Evolutionary conservation across 805 yeast genomes (phyloP).

Genomic region (Candida nanaspora): DNA sequence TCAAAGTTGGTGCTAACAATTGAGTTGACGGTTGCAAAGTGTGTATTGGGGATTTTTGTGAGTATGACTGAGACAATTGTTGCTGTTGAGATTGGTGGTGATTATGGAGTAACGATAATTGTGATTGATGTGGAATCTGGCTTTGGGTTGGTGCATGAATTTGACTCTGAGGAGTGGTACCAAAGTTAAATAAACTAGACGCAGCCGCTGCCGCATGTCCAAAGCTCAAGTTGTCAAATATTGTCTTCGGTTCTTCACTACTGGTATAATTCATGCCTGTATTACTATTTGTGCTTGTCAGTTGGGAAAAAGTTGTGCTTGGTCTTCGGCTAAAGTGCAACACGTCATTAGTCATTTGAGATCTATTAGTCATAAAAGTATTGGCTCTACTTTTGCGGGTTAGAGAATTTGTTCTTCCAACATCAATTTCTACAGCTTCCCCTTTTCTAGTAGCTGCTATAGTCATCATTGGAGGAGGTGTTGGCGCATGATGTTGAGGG

Average conservation of each 20-base stretch:
- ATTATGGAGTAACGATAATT: not conserved
- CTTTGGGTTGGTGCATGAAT: not conserved
- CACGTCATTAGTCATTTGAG: constrained; percentile 1
- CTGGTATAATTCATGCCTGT: not conserved
- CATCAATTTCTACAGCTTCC: constrained; percentile 68
- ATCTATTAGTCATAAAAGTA: constrained; percentile 10
- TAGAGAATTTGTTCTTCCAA: constrained; percentile 19
- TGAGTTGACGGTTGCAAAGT: no score
- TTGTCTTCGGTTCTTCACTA: constrained; percentile 8
- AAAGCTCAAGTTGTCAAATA: constrained; percentile 14
- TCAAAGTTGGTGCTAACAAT: no score
- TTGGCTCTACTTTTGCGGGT: constrained; percentile 19
- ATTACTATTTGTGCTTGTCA: not conserved
- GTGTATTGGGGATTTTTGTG: no score
- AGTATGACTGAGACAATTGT: no score
- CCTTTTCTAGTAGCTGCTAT: constrained; percentile 79
- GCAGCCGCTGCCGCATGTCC: constrained; percentile 22
- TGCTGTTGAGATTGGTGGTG: not conserved
- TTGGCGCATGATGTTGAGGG: constrained; percentile 26
- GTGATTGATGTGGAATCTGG: not conserved
- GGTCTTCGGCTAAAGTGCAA: not conserved
- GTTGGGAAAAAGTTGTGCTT: no score
- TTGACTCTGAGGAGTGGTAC: constrained; percentile 9
- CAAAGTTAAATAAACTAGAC: constrained; percentile 23
- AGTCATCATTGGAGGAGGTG: constrained; percentile 66